Percentiles rank a stretch among this genome's conserved stretches.
Evolutionary conservation across 2,329 filamentous ascomycete species (phyloP).

Genomic region (Aureobasidium sp.): DNA sequence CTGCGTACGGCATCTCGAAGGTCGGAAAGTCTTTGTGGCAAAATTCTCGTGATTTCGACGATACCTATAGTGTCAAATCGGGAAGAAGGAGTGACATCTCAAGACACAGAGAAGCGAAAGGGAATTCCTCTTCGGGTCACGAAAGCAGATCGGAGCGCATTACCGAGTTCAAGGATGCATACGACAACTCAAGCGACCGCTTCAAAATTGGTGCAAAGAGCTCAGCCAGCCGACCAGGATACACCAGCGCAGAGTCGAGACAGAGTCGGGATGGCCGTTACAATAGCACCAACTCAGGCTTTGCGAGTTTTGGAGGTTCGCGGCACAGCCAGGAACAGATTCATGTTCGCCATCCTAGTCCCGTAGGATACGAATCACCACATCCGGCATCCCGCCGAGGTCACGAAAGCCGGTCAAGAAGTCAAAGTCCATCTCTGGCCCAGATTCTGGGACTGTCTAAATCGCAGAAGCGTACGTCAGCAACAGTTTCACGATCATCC

Average conservation of each 20-base stretch:
- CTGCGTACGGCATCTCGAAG: conserved; percentile 46
- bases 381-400: neutral
- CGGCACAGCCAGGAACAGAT: neutral
- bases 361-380: neutral
- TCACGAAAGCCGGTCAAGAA: conserved; percentile 37
- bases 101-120: conserved; percentile 20
- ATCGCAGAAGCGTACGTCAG: conserved; percentile 17
- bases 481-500: conserved; percentile 17
- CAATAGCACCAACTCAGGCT: neutral
- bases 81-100: conserved; percentile 36
- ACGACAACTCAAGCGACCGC: neutral
- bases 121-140: neutral
- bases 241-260: neutral
- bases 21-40: conserved; percentile 49
- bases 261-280: neutral
- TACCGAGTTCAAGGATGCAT: neutral
- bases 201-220: neutral
- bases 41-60: conserved; percentile 49
- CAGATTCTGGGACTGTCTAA: conserved; percentile 22
- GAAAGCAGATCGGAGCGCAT: neutral
- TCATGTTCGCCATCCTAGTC: conserved; percentile 7
- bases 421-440: conserved; percentile 23
- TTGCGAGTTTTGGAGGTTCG: no score
- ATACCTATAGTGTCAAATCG: conserved; percentile 53
- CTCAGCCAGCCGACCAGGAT: neutral